A percentile compares a stretch with the other conserved stretches of the same genome.
phyloP scores from a whole-genome alignment of 805 yeast species.

The Saccharomycopsis schoenii region DNA sequence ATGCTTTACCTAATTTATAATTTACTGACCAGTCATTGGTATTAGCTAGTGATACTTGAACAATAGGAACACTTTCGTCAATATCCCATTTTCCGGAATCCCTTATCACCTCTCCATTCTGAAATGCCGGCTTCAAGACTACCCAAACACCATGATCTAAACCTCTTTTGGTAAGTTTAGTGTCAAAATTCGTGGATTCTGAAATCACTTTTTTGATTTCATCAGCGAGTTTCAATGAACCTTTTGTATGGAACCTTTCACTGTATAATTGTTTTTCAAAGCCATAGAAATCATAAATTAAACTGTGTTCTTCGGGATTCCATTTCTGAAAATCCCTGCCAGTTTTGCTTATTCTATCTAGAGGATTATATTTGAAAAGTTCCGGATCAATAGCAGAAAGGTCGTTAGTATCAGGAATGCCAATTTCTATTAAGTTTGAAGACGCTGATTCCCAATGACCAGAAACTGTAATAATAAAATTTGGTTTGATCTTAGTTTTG shows the following conservation, averaged over 20 bases:
- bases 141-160: constrained; percentile 83
- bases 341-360: constrained; percentile 3
- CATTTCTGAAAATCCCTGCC: constrained; percentile 6
- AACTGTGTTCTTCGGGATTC: constrained; percentile 35
- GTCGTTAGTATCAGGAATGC: constrained; percentile 28
- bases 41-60: constrained; percentile 42
- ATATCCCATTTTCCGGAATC: constrained; percentile 31
- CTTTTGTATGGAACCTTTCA: constrained; percentile 48
- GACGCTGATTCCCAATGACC: constrained; percentile 66
- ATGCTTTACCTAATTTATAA: constrained; percentile 45
- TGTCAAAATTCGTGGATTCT: constrained; percentile 25
- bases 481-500: constrained; percentile 44
- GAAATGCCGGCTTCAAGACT: constrained; percentile 62
- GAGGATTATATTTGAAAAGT: not conserved
- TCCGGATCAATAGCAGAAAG: not conserved
- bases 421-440: constrained; percentile 36
- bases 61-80: constrained; percentile 32
- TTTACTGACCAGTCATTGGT: constrained; percentile 34
- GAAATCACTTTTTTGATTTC: constrained; percentile 33
- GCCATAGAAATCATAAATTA: constrained; percentile 68
- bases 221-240: constrained; percentile 34
- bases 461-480: constrained; percentile 54
- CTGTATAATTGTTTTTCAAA: constrained; percentile 58
- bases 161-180: constrained; percentile 46
- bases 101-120: constrained; percentile 21